Percentiles rank a stretch among this genome's conserved stretches.
These are phyloP conservation scores for Geoglossum cookeanum DNA, from an alignment of 2,329 filamentous ascomycete species.

Conservation along the genomic window DNA sequence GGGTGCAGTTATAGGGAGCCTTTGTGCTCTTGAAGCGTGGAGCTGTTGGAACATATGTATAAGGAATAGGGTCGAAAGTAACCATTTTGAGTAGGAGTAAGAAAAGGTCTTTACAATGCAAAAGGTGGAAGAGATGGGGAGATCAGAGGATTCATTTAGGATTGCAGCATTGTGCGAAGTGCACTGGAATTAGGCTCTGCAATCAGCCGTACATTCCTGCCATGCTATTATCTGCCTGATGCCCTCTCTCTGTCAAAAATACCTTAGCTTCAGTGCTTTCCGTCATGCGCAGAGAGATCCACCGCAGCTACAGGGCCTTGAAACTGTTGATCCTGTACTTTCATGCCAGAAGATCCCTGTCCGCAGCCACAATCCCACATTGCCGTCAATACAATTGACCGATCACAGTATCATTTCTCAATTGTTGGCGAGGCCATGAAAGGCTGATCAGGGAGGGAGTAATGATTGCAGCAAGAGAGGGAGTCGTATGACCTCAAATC, in stretches of 20 bases:
- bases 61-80: too few relatives aligned
- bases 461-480: neutral
- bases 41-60: too few relatives aligned
- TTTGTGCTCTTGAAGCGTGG: too few relatives aligned
- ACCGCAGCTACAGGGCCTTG: neutral
- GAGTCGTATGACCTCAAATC: neutral
- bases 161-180: too few relatives aligned
- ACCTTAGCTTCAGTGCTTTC: neutral
- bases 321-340: neutral
- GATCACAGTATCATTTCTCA: neutral
- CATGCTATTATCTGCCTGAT: neutral
- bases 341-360: neutral
- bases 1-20: too few relatives aligned
- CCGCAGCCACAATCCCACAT: neutral
- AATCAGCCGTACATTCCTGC: too few relatives aligned
- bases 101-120: too few relatives aligned
- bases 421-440: neutral
- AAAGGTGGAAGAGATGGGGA: too few relatives aligned
- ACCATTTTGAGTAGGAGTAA: too few relatives aligned
- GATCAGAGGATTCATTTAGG: too few relatives aligned
- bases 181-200: too few relatives aligned
- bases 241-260: neutral
- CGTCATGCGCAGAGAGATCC: neutral
- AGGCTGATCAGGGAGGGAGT: neutral
- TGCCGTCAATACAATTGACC: neutral